These are phyloP conservation scores for Rubroboletus satanas DNA, from an alignment of 768 basidiomycete genomes.

Conservation along the genomic window DNA sequence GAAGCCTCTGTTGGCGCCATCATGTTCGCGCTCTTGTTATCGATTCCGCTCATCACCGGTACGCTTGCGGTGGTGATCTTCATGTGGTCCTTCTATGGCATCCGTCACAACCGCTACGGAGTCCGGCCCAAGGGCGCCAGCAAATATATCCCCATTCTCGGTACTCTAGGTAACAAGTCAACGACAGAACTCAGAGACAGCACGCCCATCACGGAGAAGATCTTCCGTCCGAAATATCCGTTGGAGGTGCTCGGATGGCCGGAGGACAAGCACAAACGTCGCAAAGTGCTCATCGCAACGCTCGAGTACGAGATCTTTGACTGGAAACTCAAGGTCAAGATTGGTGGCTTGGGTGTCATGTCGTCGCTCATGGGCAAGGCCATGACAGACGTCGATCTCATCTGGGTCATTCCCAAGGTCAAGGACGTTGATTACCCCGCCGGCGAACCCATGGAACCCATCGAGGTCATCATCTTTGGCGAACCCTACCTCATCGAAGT, in stretches of 20 bases:
- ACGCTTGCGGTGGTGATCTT: conserved; percentile 79
- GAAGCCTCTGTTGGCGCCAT: conserved; percentile 75
- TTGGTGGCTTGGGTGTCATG: conserved; percentile 97
- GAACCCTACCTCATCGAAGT: conserved; percentile 95
- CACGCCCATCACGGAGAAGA: conserved; percentile 63
- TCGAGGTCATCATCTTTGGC: conserved; percentile 95
- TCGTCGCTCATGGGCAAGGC: conserved; percentile 97
- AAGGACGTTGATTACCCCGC: conserved; percentile 91
- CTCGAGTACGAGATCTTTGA: conserved; percentile 96
- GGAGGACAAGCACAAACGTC: conserved; percentile 84
- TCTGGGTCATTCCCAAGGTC: conserved; percentile 94
- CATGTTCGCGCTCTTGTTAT: conserved; percentile 79
- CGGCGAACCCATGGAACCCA: conserved; percentile 88
- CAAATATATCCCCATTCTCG: conserved; percentile 88
- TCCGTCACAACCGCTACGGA: conserved; percentile 91
- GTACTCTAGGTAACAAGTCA: conserved; percentile 59
- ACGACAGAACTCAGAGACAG: conserved; percentile 66
- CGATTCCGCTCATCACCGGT: conserved; percentile 84
- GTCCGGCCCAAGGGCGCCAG: conserved; percentile 65
- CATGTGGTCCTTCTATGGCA: conserved; percentile 96
- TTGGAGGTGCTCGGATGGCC: conserved; percentile 94
- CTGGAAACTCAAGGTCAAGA: conserved; percentile 98
- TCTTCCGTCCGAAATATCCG: conserved; percentile 58
- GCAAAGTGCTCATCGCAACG: conserved; percentile 88
- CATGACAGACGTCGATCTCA: conserved; percentile 92